A percentile compares a stretch with the other conserved stretches of the same genome.
Conservation (phyloP, 768 basidiomycete genomes). For the Filobasidium wieringae region DNA sequence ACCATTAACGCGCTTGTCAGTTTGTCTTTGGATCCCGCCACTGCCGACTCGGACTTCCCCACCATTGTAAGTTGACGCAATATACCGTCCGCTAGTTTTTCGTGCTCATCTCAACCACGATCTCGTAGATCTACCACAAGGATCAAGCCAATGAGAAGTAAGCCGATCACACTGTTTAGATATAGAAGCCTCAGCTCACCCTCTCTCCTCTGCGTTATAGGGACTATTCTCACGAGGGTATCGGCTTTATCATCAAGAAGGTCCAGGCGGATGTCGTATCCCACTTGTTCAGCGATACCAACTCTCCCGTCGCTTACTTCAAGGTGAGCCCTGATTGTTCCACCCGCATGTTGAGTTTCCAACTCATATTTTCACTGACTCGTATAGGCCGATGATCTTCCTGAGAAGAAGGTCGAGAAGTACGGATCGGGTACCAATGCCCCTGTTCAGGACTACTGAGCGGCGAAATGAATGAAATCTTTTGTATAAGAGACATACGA, state of each 20-base stretch:
- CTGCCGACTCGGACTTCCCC: conserved; percentile 43
- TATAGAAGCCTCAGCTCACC: background rate
- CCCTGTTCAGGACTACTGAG: conserved; percentile 2
- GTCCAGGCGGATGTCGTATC: conserved; percentile 39
- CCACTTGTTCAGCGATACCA: conserved; percentile 17
- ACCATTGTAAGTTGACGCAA: conserved; percentile 26
- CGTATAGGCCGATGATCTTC: conserved; percentile 4
- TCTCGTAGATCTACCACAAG: conserved; percentile 38
- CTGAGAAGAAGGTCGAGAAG: conserved; percentile 4
- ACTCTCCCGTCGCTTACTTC: conserved; percentile 26
- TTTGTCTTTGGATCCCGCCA: conserved; percentile 41
- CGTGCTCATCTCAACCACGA: too few species aligned
- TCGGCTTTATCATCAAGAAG: conserved; percentile 43
- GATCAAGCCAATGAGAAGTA: conserved; percentile 43
- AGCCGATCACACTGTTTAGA: background rate
- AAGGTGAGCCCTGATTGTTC: conserved; percentile 15
- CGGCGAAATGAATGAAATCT: too few species aligned
- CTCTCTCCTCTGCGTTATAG: background rate
- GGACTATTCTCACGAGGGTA: conserved; percentile 42
- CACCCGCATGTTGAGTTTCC: background rate
- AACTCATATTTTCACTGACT: background rate
- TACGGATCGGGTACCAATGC: conserved; percentile 9
- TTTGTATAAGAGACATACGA: too few species aligned
- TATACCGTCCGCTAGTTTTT: background rate
- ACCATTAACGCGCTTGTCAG: conserved; percentile 44